These are phyloP conservation scores for Zygoascus meyerae DNA, from an alignment of 1,139 yeast species.

Conservation along the genomic window DNA sequence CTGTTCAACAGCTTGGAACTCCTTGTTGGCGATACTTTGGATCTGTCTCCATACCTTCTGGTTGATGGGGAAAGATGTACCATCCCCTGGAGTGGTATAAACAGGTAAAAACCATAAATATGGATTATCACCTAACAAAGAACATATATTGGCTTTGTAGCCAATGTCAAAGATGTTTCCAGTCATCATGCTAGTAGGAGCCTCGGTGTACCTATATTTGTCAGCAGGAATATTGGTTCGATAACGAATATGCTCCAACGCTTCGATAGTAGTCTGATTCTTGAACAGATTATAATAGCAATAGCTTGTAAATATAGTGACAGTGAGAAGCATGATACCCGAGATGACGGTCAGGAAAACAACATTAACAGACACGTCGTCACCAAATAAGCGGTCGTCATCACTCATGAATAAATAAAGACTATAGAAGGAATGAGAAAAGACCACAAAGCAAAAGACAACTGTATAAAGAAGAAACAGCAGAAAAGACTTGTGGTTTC, in stretches of 20 bases:
- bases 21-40: constrained; percentile 29
- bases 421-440: constrained; percentile 37
- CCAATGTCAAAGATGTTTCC: constrained; percentile 81
- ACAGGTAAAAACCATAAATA: constrained; percentile 71
- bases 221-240: constrained; percentile 41
- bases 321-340: constrained; percentile 57
- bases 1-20: constrained; percentile 15
- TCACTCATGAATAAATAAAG: constrained; percentile 48
- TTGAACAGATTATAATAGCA: constrained; percentile 49
- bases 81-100: constrained; percentile 22
- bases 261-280: constrained; percentile 80
- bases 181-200: constrained; percentile 37
- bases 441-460: constrained; percentile 42
- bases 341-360: constrained; percentile 56
- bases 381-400: constrained; percentile 23
- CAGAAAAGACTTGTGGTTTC: constrained; percentile 70
- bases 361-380: constrained; percentile 51
- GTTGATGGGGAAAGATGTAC: constrained; percentile 32
- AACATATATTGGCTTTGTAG: constrained; percentile 49
- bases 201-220: constrained; percentile 36
- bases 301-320: constrained; percentile 53
- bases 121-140: constrained; percentile 66
- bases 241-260: constrained; percentile 55
- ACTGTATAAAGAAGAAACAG: constrained; percentile 64
- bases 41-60: constrained; percentile 26